Percentiles rank a stretch among this genome's conserved stretches.
phyloP scores from a whole-genome alignment of 1,284 basidiomycete species.

The Somion occarium region DNA sequence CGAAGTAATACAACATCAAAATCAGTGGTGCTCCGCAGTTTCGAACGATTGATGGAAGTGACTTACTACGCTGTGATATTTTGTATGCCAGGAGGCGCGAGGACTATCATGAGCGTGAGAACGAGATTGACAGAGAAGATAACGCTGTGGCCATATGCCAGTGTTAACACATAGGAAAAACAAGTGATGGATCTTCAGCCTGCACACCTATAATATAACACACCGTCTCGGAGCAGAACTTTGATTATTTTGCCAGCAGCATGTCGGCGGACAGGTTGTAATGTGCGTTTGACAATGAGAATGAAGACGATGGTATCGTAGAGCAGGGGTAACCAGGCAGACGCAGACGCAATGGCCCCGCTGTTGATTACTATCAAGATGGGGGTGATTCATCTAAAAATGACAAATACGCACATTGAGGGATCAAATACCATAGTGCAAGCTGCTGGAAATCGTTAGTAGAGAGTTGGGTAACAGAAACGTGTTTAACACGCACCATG shows the following conservation, averaged over 20 bases:
- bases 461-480: neutral
- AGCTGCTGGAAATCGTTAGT: conserved; percentile 26
- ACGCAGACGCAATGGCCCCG: conserved; percentile 41
- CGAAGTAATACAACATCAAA: conserved; percentile 1
- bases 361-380: too few species aligned
- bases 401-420: conserved; percentile 25
- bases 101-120: conserved; percentile 47
- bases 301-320: conserved; percentile 50
- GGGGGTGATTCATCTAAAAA: too few species aligned
- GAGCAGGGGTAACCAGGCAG: conserved; percentile 51
- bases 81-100: conserved; percentile 37
- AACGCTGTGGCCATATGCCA: too few species aligned
- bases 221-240: conserved; percentile 45
- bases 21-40: neutral
- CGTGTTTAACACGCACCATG: conserved; percentile 5
- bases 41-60: too few species aligned
- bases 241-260: conserved; percentile 38
- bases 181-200: neutral
- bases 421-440: conserved; percentile 52
- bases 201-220: conserved; percentile 48
- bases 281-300: conserved; percentile 42
- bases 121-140: conserved; percentile 49
- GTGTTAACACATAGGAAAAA: too few species aligned
- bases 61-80: conserved; percentile 53
- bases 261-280: conserved; percentile 34